Evolutionary conservation across 73 alveolate genomes (phyloP).

Genomic region (Tetrahymena thermophila): DNA sequence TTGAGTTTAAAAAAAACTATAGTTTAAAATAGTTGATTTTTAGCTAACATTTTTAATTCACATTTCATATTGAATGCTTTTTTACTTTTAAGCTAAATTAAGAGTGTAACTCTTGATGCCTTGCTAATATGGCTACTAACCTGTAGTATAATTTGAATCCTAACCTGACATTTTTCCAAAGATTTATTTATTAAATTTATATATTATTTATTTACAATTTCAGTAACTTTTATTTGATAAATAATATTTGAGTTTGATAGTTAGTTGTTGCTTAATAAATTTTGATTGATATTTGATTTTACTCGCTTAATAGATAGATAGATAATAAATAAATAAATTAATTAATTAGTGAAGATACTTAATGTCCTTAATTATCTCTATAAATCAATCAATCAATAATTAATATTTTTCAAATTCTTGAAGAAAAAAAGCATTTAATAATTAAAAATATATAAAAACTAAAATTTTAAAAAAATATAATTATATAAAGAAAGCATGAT

Average conservation of each 20-base stretch:
- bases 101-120: neutral
- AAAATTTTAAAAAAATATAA: neutral
- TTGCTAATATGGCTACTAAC: neutral
- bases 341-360: neutral
- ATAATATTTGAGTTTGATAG: neutral
- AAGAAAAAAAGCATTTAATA: neutral
- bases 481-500: neutral
- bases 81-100: neutral
- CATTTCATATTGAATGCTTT: neutral
- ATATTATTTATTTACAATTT: neutral
- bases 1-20: too few species aligned
- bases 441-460: too few species aligned
- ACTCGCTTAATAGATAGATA: neutral
- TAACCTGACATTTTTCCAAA: neutral
- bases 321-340: too few species aligned
- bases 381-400: neutral
- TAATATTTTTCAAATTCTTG: neutral
- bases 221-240: neutral
- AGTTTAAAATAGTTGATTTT: too few species aligned
- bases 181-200: neutral
- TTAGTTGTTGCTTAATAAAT: neutral
- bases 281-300: neutral
- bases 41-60: neutral
- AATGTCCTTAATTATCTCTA: neutral
- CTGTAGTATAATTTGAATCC: neutral